Evolutionary conservation across 768 basidiomycete species (phyloP).

Genomic region (Gymnopilus junonius): DNA sequence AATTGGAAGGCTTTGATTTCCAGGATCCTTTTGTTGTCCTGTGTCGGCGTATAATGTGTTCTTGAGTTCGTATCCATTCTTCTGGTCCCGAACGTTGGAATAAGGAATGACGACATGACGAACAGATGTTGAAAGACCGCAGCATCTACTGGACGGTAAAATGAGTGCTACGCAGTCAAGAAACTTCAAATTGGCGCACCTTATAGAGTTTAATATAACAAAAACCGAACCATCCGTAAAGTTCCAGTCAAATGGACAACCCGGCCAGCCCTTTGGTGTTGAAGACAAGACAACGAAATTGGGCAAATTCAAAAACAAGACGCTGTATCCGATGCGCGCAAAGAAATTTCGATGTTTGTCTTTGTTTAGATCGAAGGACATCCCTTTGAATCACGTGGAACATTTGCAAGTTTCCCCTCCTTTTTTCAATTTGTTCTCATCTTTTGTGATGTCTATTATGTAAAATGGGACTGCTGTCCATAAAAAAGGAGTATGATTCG

Average conservation of each 20-base stretch:
- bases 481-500: no score
- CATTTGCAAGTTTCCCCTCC: no score
- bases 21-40: neutral
- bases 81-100: neutral
- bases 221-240: neutral
- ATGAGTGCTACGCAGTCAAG: neutral
- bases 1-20: neutral
- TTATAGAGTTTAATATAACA: neutral
- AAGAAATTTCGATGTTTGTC: neutral
- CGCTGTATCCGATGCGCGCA: no score
- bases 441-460: no score
- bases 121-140: constrained; percentile 1
- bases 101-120: neutral
- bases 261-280: neutral
- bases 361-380: neutral
- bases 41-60: neutral
- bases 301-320: neutral
- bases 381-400: no score
- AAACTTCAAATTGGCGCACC: neutral
- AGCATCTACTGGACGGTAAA: constrained; percentile 5
- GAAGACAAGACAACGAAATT: neutral
- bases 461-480: no score
- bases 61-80: neutral
- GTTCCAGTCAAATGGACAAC: neutral
- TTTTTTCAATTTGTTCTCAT: no score